These are phyloP conservation scores for Annulohypoxylon bovei DNA, from an alignment of 495 filamentous ascomycete genomes.

Conservation along the genomic window DNA sequence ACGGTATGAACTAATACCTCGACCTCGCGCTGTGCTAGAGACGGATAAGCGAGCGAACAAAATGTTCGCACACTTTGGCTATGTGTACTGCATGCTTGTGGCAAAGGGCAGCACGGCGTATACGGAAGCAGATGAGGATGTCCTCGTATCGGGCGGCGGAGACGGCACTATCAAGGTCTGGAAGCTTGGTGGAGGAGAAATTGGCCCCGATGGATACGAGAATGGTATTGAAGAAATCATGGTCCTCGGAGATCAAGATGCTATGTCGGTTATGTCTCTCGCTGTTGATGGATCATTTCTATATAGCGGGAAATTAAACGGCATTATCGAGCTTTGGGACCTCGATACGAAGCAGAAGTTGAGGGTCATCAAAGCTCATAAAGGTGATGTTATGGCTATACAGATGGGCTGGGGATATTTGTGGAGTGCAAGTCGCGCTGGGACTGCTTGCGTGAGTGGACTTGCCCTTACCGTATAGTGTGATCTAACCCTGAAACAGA, in stretches of 20 bases:
- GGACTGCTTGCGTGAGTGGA: slow-evolving; percentile 76
- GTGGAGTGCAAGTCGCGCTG: slow-evolving; percentile 83
- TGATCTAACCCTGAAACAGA: slow-evolving; percentile 49
- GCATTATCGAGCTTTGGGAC: slow-evolving; percentile 97
- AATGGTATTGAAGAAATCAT: slow-evolving; percentile 68
- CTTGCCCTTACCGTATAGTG: not conserved
- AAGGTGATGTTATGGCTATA: slow-evolving; percentile 85
- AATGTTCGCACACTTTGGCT: slow-evolving; percentile 93
- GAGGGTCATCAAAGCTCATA: slow-evolving; percentile 80
- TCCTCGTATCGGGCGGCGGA: slow-evolving; percentile 88
- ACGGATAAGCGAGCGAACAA: slow-evolving; percentile 83
- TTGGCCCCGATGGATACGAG: slow-evolving; percentile 51
- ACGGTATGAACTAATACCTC: slow-evolving; percentile 60
- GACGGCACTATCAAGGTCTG: slow-evolving; percentile 94
- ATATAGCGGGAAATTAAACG: slow-evolving; percentile 87
- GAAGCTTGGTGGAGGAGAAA: slow-evolving; percentile 67
- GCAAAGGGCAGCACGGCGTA: slow-evolving; percentile 69
- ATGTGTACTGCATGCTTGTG: slow-evolving; percentile 93
- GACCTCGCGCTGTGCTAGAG: slow-evolving; percentile 71
- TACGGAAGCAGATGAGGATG: slow-evolving; percentile 74
- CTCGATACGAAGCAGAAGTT: slow-evolving; percentile 92
- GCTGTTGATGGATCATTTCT: slow-evolving; percentile 87
- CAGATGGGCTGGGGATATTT: slow-evolving; percentile 83
- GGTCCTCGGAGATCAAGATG: slow-evolving; percentile 78
- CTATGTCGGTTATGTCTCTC: slow-evolving; percentile 82